Evolutionary conservation across 2,329 filamentous ascomycete species (phyloP).

Genomic region (Thelonectria blattea): DNA sequence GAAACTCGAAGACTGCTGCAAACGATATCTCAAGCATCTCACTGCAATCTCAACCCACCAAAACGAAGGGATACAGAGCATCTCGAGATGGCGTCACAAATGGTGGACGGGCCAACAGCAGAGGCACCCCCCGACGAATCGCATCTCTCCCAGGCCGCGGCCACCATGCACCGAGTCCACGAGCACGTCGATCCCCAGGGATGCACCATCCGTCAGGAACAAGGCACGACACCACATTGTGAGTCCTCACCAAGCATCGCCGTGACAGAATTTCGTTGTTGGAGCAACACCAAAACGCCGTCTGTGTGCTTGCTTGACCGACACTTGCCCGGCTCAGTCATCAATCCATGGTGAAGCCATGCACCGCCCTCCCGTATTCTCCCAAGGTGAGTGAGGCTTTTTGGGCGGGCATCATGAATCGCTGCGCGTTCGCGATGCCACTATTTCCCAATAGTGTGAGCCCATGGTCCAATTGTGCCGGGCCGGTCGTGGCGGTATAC

Average conservation of each 20-base stretch:
- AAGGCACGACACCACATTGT: not conserved
- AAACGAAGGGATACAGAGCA: conserved; percentile 1
- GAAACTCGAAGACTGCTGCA: not conserved
- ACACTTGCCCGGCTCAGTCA: conserved; percentile 9
- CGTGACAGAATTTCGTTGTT: not conserved
- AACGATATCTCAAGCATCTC: not conserved
- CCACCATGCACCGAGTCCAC: conserved; percentile 8
- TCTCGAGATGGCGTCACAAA: not conserved
- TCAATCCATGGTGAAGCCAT: conserved; percentile 3
- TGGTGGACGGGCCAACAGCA: conserved; percentile 2
- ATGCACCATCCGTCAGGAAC: conserved; percentile 6
- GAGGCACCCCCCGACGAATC: conserved; percentile 12
- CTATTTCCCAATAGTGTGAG: conserved; percentile 8
- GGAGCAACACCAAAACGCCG: not conserved
- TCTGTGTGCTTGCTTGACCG: conserved; percentile 8
- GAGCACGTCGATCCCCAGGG: conserved; percentile 2
- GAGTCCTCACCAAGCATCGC: not conserved
- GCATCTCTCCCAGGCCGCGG: conserved; percentile 5
- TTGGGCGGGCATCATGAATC: conserved; percentile 3
- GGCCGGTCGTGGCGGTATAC: conserved; percentile 19
- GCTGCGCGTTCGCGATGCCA: conserved; percentile 13
- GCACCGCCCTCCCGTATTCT: conserved; percentile 14
- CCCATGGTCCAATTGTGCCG: conserved; percentile 12
- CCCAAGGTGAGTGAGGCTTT: conserved; percentile 16
- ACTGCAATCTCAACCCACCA: not conserved